Conservation (phyloP, 2,329 filamentous ascomycete species). For the Dothistroma pini region DNA sequence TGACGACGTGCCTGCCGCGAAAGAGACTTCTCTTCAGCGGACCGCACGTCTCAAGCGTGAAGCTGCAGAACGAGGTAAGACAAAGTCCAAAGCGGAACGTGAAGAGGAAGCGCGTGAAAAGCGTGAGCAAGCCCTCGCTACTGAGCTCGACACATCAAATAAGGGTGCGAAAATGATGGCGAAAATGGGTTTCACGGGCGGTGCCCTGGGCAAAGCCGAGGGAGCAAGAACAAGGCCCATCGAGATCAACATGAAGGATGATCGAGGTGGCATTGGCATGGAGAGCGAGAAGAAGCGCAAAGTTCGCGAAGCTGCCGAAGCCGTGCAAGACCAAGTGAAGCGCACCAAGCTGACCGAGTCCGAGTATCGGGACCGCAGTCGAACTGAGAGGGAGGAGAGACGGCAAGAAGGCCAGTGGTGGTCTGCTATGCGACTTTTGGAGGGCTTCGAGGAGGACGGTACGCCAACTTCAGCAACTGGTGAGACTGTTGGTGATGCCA, state of each 20-base stretch:
- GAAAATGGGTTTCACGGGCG: constrained; percentile 84
- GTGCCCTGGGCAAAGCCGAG: constrained; percentile 63
- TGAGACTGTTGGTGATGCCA: constrained; percentile 23
- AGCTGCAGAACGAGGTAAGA: constrained; percentile 59
- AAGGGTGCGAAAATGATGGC: constrained; percentile 97
- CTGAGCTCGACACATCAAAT: constrained; percentile 53
- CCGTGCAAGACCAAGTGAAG: constrained; percentile 51
- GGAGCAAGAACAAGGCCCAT: constrained; percentile 66
- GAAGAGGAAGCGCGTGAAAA: constrained; percentile 68
- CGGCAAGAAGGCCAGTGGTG: constrained; percentile 66
- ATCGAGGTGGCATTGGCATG: constrained; percentile 76
- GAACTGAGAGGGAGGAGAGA: constrained; percentile 65
- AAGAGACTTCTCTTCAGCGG: constrained; percentile 62
- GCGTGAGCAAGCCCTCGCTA: constrained; percentile 72
- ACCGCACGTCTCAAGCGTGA: constrained; percentile 53
- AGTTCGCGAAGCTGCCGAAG: constrained; percentile 53
- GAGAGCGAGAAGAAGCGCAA: constrained; percentile 81
- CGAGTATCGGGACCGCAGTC: constrained; percentile 70
- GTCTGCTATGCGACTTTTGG: constrained; percentile 78
- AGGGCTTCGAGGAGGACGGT: constrained; percentile 64
- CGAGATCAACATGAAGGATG: constrained; percentile 70
- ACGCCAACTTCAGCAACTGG: background rate
- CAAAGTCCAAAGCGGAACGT: constrained; percentile 77
- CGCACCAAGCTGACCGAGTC: constrained; percentile 60
- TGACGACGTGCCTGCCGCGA: constrained; percentile 53